A percentile compares a stretch with the other conserved stretches of the same genome.
phyloP scores from a whole-genome alignment of 2,329 filamentous ascomycete species.

The Verticillium albo-atrum region DNA sequence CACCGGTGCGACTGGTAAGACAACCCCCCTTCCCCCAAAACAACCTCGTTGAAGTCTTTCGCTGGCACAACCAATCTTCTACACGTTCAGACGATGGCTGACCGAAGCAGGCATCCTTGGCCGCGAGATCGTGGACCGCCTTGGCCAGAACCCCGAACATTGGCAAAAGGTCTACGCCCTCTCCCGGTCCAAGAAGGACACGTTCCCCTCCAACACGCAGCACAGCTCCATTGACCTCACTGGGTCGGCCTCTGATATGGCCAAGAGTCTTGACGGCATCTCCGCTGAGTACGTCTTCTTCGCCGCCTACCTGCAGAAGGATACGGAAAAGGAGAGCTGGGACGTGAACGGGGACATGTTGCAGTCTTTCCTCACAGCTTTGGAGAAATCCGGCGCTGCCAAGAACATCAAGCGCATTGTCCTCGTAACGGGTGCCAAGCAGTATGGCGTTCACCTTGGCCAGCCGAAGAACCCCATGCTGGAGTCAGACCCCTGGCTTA shows the following conservation, averaged over 20 bases:
- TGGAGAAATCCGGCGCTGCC: slow-evolving; percentile 34
- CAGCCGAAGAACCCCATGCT: slow-evolving; percentile 40
- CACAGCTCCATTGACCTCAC: slow-evolving; percentile 18
- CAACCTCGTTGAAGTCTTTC: background rate
- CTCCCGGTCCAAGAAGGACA: slow-evolving; percentile 18
- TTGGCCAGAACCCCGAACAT: slow-evolving; percentile 8
- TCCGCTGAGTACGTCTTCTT: slow-evolving; percentile 20
- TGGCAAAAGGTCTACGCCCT: slow-evolving; percentile 18
- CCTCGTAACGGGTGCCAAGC: slow-evolving; percentile 43
- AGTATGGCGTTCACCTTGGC: slow-evolving; percentile 49
- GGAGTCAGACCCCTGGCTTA: slow-evolving; percentile 40
- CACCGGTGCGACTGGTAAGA: slow-evolving; percentile 8
- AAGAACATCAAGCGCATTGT: slow-evolving; percentile 41
- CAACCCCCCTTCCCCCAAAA: background rate
- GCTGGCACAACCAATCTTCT: no score
- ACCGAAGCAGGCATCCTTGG: slow-evolving; percentile 16
- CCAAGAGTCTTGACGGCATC: slow-evolving; percentile 15
- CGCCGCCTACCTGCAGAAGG: slow-evolving; percentile 17
- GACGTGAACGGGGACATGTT: slow-evolving; percentile 36
- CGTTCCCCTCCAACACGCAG: slow-evolving; percentile 13
- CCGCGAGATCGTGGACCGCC: slow-evolving; percentile 17
- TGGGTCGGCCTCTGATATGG: slow-evolving; percentile 16
- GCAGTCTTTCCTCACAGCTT: slow-evolving; percentile 39
- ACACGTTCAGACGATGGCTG: background rate
- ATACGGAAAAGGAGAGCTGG: slow-evolving; percentile 17